A percentile compares a stretch with the other conserved stretches of the same genome.
Evolutionary conservation across 2,329 filamentous ascomycete species (phyloP).

Genomic region (Purpureocillium lavendulum): DNA sequence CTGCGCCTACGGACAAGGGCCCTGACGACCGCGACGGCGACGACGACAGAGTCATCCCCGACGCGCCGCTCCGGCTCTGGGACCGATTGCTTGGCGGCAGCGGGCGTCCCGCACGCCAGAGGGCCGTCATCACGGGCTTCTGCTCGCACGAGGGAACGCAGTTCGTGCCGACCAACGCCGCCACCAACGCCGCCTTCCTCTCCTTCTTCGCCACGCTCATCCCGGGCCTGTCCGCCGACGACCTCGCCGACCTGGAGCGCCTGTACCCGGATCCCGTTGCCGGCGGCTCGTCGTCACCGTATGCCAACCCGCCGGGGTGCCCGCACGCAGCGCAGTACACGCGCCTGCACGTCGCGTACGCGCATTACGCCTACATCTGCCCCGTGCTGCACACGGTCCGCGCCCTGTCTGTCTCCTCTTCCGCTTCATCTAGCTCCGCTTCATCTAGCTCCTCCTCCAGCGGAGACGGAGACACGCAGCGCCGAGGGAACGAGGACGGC

Average conservation of each 20-base stretch:
- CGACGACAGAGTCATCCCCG: no score
- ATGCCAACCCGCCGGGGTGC: slow-evolving; percentile 25
- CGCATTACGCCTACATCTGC: slow-evolving; percentile 56
- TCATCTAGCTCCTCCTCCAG: no score
- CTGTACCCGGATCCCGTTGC: slow-evolving; percentile 54
- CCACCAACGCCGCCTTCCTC: slow-evolving; percentile 42
- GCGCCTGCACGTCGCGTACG: slow-evolving; percentile 52
- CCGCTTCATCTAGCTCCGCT: no score
- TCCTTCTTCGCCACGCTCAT: slow-evolving; percentile 55
- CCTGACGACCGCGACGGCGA: no score
- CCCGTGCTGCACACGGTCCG: slow-evolving; percentile 54
- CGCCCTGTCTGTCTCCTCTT: slow-evolving; percentile 21
- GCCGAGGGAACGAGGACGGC: no score
- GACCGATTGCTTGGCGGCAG: slow-evolving; percentile 43
- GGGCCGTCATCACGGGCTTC: slow-evolving; percentile 60
- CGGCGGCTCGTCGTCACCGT: slow-evolving; percentile 25
- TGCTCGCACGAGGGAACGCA: slow-evolving; percentile 60
- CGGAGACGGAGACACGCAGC: no score
- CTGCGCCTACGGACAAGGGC: no score
- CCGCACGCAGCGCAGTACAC: slow-evolving; percentile 44
- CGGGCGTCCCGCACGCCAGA: slow-evolving; percentile 22
- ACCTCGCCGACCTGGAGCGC: slow-evolving; percentile 44
- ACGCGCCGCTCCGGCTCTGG: no score
- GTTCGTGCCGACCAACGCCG: slow-evolving; percentile 48
- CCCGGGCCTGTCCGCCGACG: slow-evolving; percentile 41